phyloP scores from a whole-genome alignment of 192 early-diverging fungal species.

The Coemansia sp. region DNA sequence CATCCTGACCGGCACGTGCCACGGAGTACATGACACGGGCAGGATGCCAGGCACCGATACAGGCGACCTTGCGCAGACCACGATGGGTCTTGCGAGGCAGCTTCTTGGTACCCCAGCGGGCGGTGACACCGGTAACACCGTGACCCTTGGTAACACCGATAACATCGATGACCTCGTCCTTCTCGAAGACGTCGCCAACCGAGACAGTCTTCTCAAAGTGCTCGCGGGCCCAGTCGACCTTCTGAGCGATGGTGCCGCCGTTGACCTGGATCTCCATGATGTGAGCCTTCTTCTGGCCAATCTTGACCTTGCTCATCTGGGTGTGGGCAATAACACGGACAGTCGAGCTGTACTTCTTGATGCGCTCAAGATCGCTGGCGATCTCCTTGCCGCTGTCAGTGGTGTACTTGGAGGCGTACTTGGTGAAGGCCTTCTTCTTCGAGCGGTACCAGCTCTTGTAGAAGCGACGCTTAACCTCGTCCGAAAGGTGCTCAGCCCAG shows the following conservation, averaged over 20 bases:
- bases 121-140: slow-evolving; percentile 98
- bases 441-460: slow-evolving; percentile 99
- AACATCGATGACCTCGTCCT: slow-evolving; percentile 98
- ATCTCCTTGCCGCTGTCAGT: slow-evolving; percentile 81
- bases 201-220: slow-evolving; percentile 97
- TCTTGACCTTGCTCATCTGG: slow-evolving; percentile 90
- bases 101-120: slow-evolving; percentile 99
- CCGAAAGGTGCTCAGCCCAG: slow-evolving; percentile 98
- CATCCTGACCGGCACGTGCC: slow-evolving; percentile 99
- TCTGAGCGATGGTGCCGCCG: slow-evolving; percentile 92
- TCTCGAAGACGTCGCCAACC: slow-evolving; percentile 88
- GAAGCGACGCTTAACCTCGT: slow-evolving; percentile 98
- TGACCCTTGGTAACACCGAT: slow-evolving; percentile 99
- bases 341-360: slow-evolving; percentile 99
- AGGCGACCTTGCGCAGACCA: slow-evolving; percentile 99
- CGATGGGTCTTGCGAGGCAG: slow-evolving; percentile 99
- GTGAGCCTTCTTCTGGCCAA: slow-evolving; percentile 99
- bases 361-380: slow-evolving; percentile 90
- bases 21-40: slow-evolving; percentile 98
- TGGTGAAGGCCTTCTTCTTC: slow-evolving; percentile 99
- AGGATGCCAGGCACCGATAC: slow-evolving; percentile 99
- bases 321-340: slow-evolving; percentile 98
- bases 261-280: slow-evolving; percentile 99
- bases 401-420: slow-evolving; percentile 97
- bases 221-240: slow-evolving; percentile 96